phyloP scores from a whole-genome alignment of 495 filamentous ascomycete genomes.

The Penicillium lividum region DNA sequence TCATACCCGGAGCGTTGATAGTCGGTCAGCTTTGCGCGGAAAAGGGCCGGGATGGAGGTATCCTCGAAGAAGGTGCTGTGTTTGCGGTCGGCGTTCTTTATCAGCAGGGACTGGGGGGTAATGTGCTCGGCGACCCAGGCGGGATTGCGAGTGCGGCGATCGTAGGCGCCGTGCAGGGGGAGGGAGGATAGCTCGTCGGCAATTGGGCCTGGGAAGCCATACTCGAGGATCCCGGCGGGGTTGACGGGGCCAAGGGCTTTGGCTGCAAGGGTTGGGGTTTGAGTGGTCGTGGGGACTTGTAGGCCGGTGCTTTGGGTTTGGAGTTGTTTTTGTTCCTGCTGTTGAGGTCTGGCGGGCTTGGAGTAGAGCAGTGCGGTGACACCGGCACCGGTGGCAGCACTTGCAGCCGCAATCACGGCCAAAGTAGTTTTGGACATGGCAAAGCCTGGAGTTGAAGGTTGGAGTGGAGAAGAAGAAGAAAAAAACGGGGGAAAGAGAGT shows the following conservation, averaged over 20 bases:
- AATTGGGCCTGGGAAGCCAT: constrained; percentile 93
- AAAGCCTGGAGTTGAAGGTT: constrained; percentile 4
- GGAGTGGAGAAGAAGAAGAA: background rate
- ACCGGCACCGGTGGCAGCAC: constrained; percentile 85
- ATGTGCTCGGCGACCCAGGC: constrained; percentile 98
- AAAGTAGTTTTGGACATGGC: constrained; percentile 83
- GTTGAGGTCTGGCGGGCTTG: constrained; percentile 35
- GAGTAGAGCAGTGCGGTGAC: constrained; percentile 78
- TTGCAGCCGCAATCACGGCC: constrained; percentile 83
- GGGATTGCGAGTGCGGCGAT: constrained; percentile 89
- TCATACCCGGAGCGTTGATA: constrained; percentile 88
- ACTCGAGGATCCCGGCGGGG: constrained; percentile 88
- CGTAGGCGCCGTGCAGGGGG: constrained; percentile 81
- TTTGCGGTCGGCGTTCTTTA: constrained; percentile 77
- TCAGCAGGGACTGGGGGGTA: constrained; percentile 78
- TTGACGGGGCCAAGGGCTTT: constrained; percentile 64
- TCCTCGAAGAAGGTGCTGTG: constrained; percentile 86
- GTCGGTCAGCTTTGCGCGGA: constrained; percentile 87
- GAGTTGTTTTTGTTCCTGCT: constrained; percentile 42
- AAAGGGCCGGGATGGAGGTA: constrained; percentile 71
- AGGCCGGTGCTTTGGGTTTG: constrained; percentile 32
- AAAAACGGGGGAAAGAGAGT: background rate
- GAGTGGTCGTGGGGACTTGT: constrained; percentile 32
- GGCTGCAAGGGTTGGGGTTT: constrained; percentile 40
- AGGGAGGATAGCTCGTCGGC: constrained; percentile 74